Conservation (phyloP, 306 rosid species). For the Ziziphus jujuba region DNA sequence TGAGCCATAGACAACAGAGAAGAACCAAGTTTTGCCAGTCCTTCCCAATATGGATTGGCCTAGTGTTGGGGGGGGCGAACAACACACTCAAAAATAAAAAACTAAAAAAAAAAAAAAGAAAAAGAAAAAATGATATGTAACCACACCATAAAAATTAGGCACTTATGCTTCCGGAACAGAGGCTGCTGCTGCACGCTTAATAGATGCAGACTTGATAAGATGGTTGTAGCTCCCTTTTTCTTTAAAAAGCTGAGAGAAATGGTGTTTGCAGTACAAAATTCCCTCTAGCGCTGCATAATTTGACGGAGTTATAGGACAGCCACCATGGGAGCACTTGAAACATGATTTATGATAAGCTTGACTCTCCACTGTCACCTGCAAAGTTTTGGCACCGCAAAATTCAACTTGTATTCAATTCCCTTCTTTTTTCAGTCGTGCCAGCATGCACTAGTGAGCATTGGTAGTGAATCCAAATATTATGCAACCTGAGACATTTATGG, state of each 20-base stretch:
- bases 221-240: slow-evolving; percentile 81
- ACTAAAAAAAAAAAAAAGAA: no score
- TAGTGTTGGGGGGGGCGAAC: slow-evolving; percentile 1
- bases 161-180: slow-evolving; percentile 65
- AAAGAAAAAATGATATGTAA: slow-evolving; percentile 18
- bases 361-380: slow-evolving; percentile 93
- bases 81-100: slow-evolving; percentile 24
- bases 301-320: slow-evolving; percentile 83
- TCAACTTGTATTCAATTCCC: not conserved
- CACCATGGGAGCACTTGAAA: slow-evolving; percentile 96
- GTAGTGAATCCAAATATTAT: no score
- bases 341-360: slow-evolving; percentile 86
- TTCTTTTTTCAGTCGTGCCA: not conserved
- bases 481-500: no score
- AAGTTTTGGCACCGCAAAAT: not conserved
- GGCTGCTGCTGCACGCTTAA: slow-evolving; percentile 58
- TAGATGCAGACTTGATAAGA: slow-evolving; percentile 73
- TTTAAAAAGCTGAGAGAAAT: slow-evolving; percentile 92
- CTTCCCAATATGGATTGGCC: slow-evolving; percentile 15
- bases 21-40: slow-evolving; percentile 33
- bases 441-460: not conserved
- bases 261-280: slow-evolving; percentile 93
- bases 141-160: slow-evolving; percentile 8
- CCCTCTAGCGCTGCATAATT: slow-evolving; percentile 96
- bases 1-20: slow-evolving; percentile 20